Conservation (phyloP, 805 yeast genomes). For the Wickerhamiella alocasiicola region DNA sequence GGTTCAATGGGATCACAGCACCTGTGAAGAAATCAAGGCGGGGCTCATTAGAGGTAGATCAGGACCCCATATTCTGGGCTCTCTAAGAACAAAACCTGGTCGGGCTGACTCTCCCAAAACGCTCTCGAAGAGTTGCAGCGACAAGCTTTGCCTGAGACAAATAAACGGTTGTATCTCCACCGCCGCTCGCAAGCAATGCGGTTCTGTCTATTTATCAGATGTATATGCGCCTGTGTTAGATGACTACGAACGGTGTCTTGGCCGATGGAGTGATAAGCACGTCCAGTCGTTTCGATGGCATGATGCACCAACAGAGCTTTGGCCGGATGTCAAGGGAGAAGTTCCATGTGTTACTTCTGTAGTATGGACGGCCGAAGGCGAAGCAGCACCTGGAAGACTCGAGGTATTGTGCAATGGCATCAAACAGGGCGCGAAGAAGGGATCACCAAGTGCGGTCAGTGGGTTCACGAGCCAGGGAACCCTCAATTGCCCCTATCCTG, state of each 20-base stretch:
- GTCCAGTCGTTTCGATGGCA: conserved; percentile 2
- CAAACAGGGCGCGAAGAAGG: conserved; percentile 16
- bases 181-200: conserved; percentile 18
- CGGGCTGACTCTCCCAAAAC: conserved; percentile 63
- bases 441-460: neutral
- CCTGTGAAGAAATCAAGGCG: neutral
- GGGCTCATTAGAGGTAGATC: conserved; percentile 10
- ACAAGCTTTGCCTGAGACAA: conserved; percentile 61
- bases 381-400: conserved; percentile 6
- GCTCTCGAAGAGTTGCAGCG: conserved; percentile 77
- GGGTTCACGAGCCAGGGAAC: neutral
- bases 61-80: conserved; percentile 32
- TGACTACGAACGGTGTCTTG: conserved; percentile 27
- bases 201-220: conserved; percentile 2
- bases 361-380: conserved; percentile 6
- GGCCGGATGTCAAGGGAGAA: conserved; percentile 6
- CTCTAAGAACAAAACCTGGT: conserved; percentile 88
- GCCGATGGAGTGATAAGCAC: conserved; percentile 15
- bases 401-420: conserved; percentile 21
- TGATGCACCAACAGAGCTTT: neutral
- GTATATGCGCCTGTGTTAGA: conserved; percentile 7
- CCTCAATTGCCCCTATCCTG: too few species aligned
- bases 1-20: conserved; percentile 8
- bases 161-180: conserved; percentile 26
- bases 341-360: conserved; percentile 5